These are phyloP conservation scores for Talaromyces sp. DNA, from an alignment of 2,329 filamentous ascomycete genomes.

Conservation along the genomic window DNA sequence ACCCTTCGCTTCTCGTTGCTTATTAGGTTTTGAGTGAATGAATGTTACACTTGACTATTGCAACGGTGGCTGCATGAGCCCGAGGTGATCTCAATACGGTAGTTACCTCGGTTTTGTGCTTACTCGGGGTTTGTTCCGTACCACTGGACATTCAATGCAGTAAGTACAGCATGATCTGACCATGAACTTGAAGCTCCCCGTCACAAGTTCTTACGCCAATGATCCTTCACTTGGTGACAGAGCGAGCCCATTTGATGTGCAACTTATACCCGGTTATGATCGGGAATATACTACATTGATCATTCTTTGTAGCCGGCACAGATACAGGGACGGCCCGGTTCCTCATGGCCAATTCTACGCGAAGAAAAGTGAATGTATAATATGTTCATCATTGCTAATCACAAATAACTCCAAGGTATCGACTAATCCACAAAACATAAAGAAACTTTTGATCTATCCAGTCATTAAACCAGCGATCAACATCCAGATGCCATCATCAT, in stretches of 20 bases:
- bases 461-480: constrained; percentile 17
- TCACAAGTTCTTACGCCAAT: not conserved
- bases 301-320: not conserved
- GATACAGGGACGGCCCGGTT: not conserved
- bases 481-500: constrained; percentile 7
- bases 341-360: not conserved
- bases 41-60: not conserved
- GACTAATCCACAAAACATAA: constrained; percentile 16
- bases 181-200: not conserved
- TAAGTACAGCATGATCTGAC: not conserved
- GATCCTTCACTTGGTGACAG: not conserved
- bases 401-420: constrained; percentile 18
- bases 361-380: not conserved
- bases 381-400: constrained; percentile 14
- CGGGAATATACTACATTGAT: not conserved
- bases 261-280: not conserved
- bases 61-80: not conserved
- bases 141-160: not conserved
- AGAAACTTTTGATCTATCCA: constrained; percentile 19
- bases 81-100: not conserved
- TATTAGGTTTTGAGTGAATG: not conserved
- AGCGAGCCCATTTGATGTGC: not conserved
- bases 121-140: not conserved
- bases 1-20: not conserved
- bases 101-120: not conserved